Conservation (phyloP, 1,139 yeast genomes). For the Magnusiomyces sp. region DNA sequence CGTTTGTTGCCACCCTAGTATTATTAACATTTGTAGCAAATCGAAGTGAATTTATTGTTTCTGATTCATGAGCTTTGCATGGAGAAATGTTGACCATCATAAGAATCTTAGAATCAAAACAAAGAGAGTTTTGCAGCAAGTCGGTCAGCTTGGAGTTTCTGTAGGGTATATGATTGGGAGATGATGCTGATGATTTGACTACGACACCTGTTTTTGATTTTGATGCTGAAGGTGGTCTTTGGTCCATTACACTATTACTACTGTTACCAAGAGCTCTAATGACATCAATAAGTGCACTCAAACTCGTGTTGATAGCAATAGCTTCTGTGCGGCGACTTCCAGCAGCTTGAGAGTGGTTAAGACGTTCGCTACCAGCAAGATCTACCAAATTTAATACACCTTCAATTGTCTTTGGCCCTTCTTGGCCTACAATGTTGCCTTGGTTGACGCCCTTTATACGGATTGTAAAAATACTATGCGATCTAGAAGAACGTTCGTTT, state of each 20-base stretch:
- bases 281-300: slow-evolving; percentile 87
- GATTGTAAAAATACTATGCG: slow-evolving; percentile 67
- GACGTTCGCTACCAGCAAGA: slow-evolving; percentile 83
- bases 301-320: slow-evolving; percentile 79
- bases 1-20: slow-evolving; percentile 15
- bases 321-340: slow-evolving; percentile 85
- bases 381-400: slow-evolving; percentile 74
- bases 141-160: slow-evolving; percentile 63
- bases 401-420: slow-evolving; percentile 42
- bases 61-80: slow-evolving; percentile 50
- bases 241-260: slow-evolving; percentile 10
- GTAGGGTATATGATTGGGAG: slow-evolving; percentile 39
- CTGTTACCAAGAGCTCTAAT: slow-evolving; percentile 51
- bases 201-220: not conserved
- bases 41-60: slow-evolving; percentile 74
- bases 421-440: slow-evolving; percentile 6
- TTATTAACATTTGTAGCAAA: slow-evolving; percentile 66
- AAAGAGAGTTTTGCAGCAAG: slow-evolving; percentile 71
- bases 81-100: slow-evolving; percentile 93
- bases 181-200: slow-evolving; percentile 16
- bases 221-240: too few relatives aligned
- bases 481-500: slow-evolving; percentile 70
- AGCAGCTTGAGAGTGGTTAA: slow-evolving; percentile 54
- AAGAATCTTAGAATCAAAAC: slow-evolving; percentile 80
- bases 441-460: slow-evolving; percentile 48